phyloP scores from a whole-genome alignment of 495 filamentous ascomycete genomes.

The Apodospora peruviana region DNA sequence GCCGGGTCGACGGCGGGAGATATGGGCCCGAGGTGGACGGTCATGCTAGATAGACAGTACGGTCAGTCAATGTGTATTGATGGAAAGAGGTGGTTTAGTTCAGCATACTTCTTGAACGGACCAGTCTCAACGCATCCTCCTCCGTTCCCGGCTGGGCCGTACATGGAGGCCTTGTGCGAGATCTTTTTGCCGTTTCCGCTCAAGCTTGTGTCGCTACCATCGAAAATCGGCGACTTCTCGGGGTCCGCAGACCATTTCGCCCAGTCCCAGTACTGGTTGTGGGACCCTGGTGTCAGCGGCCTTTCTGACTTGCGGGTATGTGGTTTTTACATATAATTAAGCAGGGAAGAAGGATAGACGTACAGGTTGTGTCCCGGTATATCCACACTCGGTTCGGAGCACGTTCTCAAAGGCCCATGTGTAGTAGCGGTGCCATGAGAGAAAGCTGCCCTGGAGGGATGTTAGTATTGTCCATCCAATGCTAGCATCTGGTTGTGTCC shows the following conservation, averaged over 20 bases:
- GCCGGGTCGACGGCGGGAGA: constrained; percentile 29
- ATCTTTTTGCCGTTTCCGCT: constrained; percentile 54
- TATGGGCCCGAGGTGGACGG: constrained; percentile 50
- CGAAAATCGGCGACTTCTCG: constrained; percentile 56
- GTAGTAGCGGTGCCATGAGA: constrained; percentile 69
- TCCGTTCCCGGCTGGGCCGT: constrained; percentile 48
- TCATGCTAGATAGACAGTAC: constrained; percentile 24
- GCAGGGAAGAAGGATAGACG: neutral
- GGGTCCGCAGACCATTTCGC: constrained; percentile 44
- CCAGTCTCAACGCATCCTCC: constrained; percentile 64
- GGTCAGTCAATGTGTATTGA: no score
- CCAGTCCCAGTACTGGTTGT: constrained; percentile 59
- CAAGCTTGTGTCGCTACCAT: constrained; percentile 55
- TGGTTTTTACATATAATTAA: neutral
- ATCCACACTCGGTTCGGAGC: constrained; percentile 63
- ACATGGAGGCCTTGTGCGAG: constrained; percentile 19
- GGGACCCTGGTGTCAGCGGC: neutral
- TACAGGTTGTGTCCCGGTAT: constrained; percentile 44
- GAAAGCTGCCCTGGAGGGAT: constrained; percentile 48
- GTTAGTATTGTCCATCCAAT: neutral
- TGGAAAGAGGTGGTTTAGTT: neutral
- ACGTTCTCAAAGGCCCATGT: constrained; percentile 58
- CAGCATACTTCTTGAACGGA: constrained; percentile 45
- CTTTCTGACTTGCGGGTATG: neutral
- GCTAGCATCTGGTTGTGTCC: neutral